phyloP scores from a whole-genome alignment of 2,329 filamentous ascomycete species.

The Didymella keratinophila region DNA sequence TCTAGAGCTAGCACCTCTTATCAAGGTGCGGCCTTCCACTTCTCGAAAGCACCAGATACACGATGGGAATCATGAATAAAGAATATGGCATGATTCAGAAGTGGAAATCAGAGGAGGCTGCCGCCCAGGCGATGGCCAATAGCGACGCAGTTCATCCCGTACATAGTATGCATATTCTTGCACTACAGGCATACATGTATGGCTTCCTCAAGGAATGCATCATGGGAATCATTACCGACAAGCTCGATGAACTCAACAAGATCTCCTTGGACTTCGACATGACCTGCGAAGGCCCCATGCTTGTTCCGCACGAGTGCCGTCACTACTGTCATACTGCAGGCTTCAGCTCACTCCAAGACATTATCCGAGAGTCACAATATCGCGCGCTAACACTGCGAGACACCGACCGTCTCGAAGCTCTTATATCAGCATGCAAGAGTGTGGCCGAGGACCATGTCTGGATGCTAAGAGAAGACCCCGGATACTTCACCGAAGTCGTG shows the following conservation, averaged over 20 bases:
- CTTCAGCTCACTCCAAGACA: neutral
- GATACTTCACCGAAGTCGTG: slow-evolving; percentile 16
- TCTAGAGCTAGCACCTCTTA: slow-evolving; percentile 36
- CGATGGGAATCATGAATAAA: neutral
- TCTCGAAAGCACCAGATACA: slow-evolving; percentile 2
- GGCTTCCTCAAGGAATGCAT: neutral
- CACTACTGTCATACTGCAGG: neutral
- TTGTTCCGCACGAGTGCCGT: neutral
- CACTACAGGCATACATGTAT: neutral
- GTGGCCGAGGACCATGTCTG: slow-evolving; percentile 32
- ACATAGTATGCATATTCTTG: neutral
- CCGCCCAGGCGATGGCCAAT: neutral
- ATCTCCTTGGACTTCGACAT: neutral
- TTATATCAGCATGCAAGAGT: slow-evolving; percentile 36
- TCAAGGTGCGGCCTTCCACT: slow-evolving; percentile 26
- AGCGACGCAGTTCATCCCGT: neutral
- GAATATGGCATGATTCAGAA: neutral
- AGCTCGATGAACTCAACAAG: neutral
- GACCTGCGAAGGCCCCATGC: too few relatives aligned
- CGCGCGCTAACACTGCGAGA: slow-evolving; percentile 58
- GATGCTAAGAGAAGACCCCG: slow-evolving; percentile 66
- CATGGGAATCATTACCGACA: neutral
- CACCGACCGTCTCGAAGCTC: slow-evolving; percentile 53
- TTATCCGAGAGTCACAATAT: slow-evolving; percentile 61
- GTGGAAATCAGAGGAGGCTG: neutral